Evolutionary conservation across 345 rosid species (phyloP).

Genomic region (Boechera retrofracta): DNA sequence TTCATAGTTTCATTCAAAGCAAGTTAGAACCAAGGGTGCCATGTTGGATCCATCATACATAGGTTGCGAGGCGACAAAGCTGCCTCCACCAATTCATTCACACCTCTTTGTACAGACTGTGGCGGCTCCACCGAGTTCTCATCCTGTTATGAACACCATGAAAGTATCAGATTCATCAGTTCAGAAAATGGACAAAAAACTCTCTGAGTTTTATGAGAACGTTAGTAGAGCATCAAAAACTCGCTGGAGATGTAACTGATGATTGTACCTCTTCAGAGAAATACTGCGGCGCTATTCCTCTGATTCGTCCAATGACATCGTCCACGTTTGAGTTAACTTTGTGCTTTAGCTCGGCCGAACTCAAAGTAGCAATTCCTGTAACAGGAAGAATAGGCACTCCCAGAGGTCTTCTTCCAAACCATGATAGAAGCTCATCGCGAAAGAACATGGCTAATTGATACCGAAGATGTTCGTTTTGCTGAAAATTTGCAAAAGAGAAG

Average conservation of each 20-base stretch:
- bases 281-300: constrained; percentile 75
- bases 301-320: constrained; percentile 72
- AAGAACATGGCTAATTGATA: constrained; percentile 97
- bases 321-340: constrained; percentile 86
- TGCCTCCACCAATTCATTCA: constrained; percentile 81
- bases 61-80: constrained; percentile 86
- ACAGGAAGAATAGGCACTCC: constrained; percentile 64
- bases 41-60: constrained; percentile 99
- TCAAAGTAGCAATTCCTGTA: constrained; percentile 63
- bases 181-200: neutral
- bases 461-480: constrained; percentile 91
- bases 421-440: constrained; percentile 90
- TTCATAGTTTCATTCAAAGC: constrained; percentile 1
- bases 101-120: constrained; percentile 90
- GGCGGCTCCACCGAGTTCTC: constrained; percentile 81
- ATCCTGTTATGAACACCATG: constrained; percentile 55
- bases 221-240: neutral
- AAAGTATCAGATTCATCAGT: constrained; percentile 4
- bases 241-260: constrained; percentile 8
- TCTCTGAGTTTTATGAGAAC: constrained; percentile 3
- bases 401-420: constrained; percentile 94
- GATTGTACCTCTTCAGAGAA: constrained; percentile 83
- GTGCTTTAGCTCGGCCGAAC: constrained; percentile 71
- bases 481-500: constrained; percentile 45
- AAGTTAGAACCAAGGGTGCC: constrained; percentile 98